Base-by-base conservation (phyloP, 768 basidiomycete species). In the Cyclocybe aegerita region DNA sequence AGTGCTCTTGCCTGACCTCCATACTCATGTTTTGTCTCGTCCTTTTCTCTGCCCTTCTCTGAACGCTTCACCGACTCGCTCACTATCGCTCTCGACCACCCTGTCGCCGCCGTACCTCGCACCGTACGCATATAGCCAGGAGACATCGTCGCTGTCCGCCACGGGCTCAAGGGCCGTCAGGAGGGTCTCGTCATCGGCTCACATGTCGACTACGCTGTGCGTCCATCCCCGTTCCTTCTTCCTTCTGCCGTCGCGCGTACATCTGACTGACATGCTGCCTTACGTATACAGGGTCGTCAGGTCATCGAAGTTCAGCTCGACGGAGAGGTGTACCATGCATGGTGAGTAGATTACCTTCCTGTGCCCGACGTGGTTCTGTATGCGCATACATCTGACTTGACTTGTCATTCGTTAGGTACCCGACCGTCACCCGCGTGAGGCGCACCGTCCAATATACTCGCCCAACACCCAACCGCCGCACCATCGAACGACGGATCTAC, bases 141-240 rank as follows among this genome's bases (percentile, higher is more conserved):
- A 53, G 90, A 93, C 66, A 76, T 91, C 63, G 90, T 93, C 67
- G 76, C 86, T 49, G 85, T 92, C 61, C 77, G 82, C 60, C 79
- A 88, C 62, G 81, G 81, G 35, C 46, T 68, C 30, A 76, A 77
- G 52, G 86, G 85, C 59, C 75, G 80, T 55, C 81, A 77, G 61
- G 90, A 94, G 64, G 91, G 92, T 45, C 78, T 92, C 50, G 90
- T 93, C 56, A 71, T 91, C 34, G 88, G 89, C 36, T 79, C 87
- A 32, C 83, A 88, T 70, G 59, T 79, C 50, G 90, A 93, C 79
- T 72, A 76, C 57, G 68, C 75, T 46, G 90, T 90, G 66, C 57
- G 86, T 76, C 10, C 31, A 14, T 29, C 39, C 43, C 50, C 29
- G 30, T 15, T 23, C 48, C 32, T 16, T 39, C 9, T 14, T 29